Base-by-base conservation (phyloP, 805 yeast genomes). In the Sporopachydermia lactativora region DNA sequence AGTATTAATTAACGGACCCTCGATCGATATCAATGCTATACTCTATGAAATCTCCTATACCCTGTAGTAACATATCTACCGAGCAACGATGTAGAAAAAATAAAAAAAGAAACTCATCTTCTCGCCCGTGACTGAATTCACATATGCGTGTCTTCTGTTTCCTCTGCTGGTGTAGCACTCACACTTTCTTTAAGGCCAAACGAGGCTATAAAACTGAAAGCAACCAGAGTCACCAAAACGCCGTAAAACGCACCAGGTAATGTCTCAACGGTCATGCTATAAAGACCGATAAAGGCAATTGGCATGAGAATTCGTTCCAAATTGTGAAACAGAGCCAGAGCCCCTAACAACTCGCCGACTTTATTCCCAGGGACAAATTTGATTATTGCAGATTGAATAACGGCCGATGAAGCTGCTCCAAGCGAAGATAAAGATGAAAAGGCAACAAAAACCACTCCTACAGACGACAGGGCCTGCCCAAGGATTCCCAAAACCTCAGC, bases 271-370 rank as follows among this genome's bases (percentile, higher is more conserved):
- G 53, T 44, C 18, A 38, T 8, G 8, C 42, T 42, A 36, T 43
- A 52, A 6, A 51, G 39, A 17, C 42, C 24, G 19, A 41, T 24
- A 16, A 46, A 45, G 4, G 44, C 15, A 15, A 47, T 38, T 15
- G 53, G 51, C 31, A 44, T 42, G 4, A 52, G 40, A 13, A 44
- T 46, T 13, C 44, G 37, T 2, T 48, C 47, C 15, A 49, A 31
- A 13, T 41, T 48, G 35, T 41, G 41, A 18, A 51, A 43, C 13
- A 49, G 41, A 3, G 48, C 46, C 18, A 52, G 36, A 13, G 52
- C 53, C 2, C 58, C 61, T 46, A 56, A 44, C 39, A 52, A 55
- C 6, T 52, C 42, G 11, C 58, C 61, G 37, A 52, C 45, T 34
- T 48, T 45, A 17, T 48, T 51, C 17, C 42, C 45, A 2, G 57